These are phyloP conservation scores for Eucalyptus polyanthemos DNA, from an alignment of 345 rosid genomes.

Conservation along the genomic window DNA sequence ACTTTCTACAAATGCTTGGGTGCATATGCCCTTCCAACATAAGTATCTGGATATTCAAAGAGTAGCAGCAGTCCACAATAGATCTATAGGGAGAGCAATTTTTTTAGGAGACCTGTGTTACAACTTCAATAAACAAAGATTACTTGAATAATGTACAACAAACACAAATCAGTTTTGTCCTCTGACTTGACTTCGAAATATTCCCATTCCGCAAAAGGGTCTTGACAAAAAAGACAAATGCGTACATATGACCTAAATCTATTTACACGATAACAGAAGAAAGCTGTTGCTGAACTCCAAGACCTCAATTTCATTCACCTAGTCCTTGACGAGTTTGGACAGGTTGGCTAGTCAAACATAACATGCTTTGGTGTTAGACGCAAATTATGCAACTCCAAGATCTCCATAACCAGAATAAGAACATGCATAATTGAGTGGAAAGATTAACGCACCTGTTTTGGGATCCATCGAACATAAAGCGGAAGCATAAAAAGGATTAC, in stretches of 20 bases:
- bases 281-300: not conserved
- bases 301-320: not conserved
- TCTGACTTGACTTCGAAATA: not conserved
- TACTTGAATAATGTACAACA: not conserved
- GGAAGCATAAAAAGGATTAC: too few relatives aligned
- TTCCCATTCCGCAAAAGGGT: not conserved
- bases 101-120: not conserved
- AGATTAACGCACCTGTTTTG: too few relatives aligned
- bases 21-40: not conserved
- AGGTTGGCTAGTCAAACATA: not conserved
- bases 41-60: not conserved
- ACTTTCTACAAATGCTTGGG: not conserved
- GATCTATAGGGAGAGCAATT: not conserved
- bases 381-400: too few relatives aligned
- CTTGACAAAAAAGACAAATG: not conserved
- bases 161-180: not conserved
- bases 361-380: not conserved
- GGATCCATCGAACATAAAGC: too few relatives aligned
- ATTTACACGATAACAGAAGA: not conserved
- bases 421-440: too few relatives aligned
- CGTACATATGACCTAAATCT: not conserved
- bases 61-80: not conserved
- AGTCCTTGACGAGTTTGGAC: not conserved
- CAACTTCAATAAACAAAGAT: not conserved
- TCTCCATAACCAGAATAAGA: too few relatives aligned